These are phyloP conservation scores for Pseudogymnoascus sp. DNA, from an alignment of 2,329 filamentous ascomycete genomes.

Conservation along the genomic window DNA sequence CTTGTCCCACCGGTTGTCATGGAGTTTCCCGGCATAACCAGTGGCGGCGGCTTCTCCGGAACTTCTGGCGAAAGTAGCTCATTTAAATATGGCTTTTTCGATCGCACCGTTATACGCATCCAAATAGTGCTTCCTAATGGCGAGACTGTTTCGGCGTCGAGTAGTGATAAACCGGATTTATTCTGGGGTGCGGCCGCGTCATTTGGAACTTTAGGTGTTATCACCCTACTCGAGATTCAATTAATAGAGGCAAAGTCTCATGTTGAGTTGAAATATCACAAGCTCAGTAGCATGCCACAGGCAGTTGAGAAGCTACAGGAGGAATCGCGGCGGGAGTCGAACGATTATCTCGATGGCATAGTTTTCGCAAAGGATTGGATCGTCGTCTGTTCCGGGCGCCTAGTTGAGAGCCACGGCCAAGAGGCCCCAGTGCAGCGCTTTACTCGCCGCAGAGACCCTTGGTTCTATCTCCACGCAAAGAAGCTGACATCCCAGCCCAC, in stretches of 20 bases:
- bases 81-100: slow-evolving; percentile 58
- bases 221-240: slow-evolving; percentile 47
- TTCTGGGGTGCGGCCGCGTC: slow-evolving; percentile 47
- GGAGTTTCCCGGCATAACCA: slow-evolving; percentile 63
- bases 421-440: slow-evolving; percentile 30
- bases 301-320: slow-evolving; percentile 36
- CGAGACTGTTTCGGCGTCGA: slow-evolving; percentile 40
- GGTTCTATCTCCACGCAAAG: slow-evolving; percentile 52
- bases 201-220: slow-evolving; percentile 48
- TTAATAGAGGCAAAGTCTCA: slow-evolving; percentile 23
- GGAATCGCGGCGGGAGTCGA: slow-evolving; percentile 16
- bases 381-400: slow-evolving; percentile 41
- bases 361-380: slow-evolving; percentile 35
- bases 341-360: slow-evolving; percentile 52
- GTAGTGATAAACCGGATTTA: slow-evolving; percentile 38
- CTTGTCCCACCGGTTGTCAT: slow-evolving; percentile 58
- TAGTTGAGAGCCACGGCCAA: slow-evolving; percentile 29
- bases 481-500: background rate
- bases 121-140: slow-evolving; percentile 56
- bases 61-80: slow-evolving; percentile 59
- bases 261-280: slow-evolving; percentile 32
- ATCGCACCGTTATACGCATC: slow-evolving; percentile 50
- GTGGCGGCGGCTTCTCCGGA: slow-evolving; percentile 57
- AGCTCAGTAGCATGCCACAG: slow-evolving; percentile 34
- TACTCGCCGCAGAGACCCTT: slow-evolving; percentile 43